Evolutionary conservation across 768 basidiomycete species (phyloP), one percentile per base, ranked within the genome.

Genomic region (Sporobolomyces roseus): DNA sequence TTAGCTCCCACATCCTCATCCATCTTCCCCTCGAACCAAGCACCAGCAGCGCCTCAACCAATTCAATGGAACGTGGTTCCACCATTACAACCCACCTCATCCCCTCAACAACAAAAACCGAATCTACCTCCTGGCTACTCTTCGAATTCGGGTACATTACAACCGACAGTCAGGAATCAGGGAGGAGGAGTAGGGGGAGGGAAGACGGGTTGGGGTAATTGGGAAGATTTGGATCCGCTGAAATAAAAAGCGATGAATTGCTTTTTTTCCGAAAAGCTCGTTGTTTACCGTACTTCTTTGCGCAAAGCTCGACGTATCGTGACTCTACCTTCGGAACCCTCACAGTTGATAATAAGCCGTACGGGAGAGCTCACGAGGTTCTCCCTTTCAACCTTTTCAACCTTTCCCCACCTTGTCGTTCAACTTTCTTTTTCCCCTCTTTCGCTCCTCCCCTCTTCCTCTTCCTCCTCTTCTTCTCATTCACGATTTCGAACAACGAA

Each of bases 211-310:
- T 38, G 71, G 71, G 38, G 58, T n/a, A 45, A 30, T 3, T 73
- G 71, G 71, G 56, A 58, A 23, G 71, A 73, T 35, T 38, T 73
- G 29, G 71, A 73, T 51, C 71, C 71, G 30, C 48, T 73, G 25
- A 66, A 67, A 52, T 71, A 32, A 33, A 9, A 41, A 41, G 38
- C 17, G 10, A 17, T 17, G 38, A 17, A 41, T 9, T 41, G 38
- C 9, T 9, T 9, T 41, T 17, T 41, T 9, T 41, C 38, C n/a
- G n/a, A n/a, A n/a, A n/a, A n/a, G n/a, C n/a, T n/a, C n/a, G n/a
- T n/a, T n/a, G n/a, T n/a, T n/a, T n/a, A n/a, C n/a, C n/a, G n/a
- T n/a, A n/a, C n/a, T n/a, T n/a, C n/a, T n/a, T n/a, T n/a, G n/a
- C n/a, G n/a, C n/a, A n/a, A n/a, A n/a, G n/a, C 38, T 41, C 38